Base-by-base conservation (phyloP, 2,329 filamentous ascomycete species). In the Nigrospora sphaerica region DNA sequence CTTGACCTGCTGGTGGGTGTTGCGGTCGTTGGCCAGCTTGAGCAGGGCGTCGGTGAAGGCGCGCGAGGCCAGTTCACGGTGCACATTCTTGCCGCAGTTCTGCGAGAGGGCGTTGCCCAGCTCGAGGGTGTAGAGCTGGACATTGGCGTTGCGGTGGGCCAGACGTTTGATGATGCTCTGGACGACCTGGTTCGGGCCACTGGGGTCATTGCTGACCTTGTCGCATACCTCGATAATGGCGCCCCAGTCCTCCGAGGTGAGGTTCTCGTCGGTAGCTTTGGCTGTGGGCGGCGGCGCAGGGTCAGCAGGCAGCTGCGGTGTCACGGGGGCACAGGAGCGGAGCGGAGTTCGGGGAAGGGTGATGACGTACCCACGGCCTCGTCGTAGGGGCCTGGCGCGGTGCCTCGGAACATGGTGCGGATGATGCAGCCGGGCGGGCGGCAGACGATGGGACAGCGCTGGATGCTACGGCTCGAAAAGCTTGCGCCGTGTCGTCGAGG, bases 1-100 rank as follows among this genome's bases (percentile, higher is more conserved):
- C 70, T 97, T 97, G 63, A 98, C 93, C 66, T 95, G 89, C 62
- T 86, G 85, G 66, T 97, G 93, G 44, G 92, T 96, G 65, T 95
- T 98, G 69, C 91, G 81, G 67, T 98, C 93, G 70, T 85, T 88
- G 53, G 93, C 91, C 49, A 98, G 79, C 62, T 93, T 85, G 52
- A 97, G 75, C 41, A 98, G 74, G 49, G 92, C 88, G 63, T 98
- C 93, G 54, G 93, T 98, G 64, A 96, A 95, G 63, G 88, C 91
- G 59, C 90, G 85, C 55, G 87, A 93, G 31, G 91, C 86, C 49
- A 96, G 74, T 69, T 96, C 91, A 65, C 88, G 86, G 70, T 96
- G 90, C 68, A 95, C 86, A 54, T 80, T 77, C 49, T 85, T 78
- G 43, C 89, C 91, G 63, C 91, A 95, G 69, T 96, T 96, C 63